Evolutionary conservation across 2,329 filamentous ascomycete genomes (phyloP).

Genomic region (Fusarium domesticum): DNA sequence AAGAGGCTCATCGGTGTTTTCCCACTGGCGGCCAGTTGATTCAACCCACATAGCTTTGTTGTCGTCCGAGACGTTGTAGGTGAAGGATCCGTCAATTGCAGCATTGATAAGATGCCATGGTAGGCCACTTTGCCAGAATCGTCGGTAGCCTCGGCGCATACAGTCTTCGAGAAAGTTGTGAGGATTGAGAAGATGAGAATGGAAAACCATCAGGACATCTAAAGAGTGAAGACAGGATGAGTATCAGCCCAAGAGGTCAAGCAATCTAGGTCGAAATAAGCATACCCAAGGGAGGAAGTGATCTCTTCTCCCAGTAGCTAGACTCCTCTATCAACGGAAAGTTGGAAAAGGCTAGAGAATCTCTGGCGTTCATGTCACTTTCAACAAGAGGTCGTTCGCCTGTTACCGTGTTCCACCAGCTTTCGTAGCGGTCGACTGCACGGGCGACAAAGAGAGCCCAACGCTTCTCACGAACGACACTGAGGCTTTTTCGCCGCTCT

Average conservation of each 20-base stretch:
- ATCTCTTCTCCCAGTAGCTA: conserved; percentile 15
- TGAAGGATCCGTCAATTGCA: conserved; percentile 54
- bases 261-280: too few relatives aligned
- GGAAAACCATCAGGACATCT: conserved; percentile 73
- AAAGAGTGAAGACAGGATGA: conserved; percentile 1
- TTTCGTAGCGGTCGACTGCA: conserved; percentile 60
- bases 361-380: conserved; percentile 2
- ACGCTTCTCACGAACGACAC: conserved; percentile 60
- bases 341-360: conserved; percentile 3
- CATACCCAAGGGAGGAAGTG: conserved; percentile 25
- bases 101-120: conserved; percentile 59
- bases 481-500: conserved; percentile 36
- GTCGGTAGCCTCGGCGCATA: conserved; percentile 13
- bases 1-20: conserved; percentile 48
- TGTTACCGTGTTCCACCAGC: conserved; percentile 49
- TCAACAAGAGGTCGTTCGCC: conserved; percentile 10
- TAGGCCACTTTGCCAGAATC: conserved; percentile 54
- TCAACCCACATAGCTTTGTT: conserved; percentile 44
- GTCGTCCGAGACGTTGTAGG: conserved; percentile 44
- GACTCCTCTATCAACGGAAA: conserved; percentile 3
- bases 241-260: background rate
- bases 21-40: conserved; percentile 50
- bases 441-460: conserved; percentile 64
- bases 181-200: conserved; percentile 68
- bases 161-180: conserved; percentile 41